Base-by-base conservation (phyloP, 2,329 filamentous ascomycete genomes). In the Coleophoma crateriformis region DNA sequence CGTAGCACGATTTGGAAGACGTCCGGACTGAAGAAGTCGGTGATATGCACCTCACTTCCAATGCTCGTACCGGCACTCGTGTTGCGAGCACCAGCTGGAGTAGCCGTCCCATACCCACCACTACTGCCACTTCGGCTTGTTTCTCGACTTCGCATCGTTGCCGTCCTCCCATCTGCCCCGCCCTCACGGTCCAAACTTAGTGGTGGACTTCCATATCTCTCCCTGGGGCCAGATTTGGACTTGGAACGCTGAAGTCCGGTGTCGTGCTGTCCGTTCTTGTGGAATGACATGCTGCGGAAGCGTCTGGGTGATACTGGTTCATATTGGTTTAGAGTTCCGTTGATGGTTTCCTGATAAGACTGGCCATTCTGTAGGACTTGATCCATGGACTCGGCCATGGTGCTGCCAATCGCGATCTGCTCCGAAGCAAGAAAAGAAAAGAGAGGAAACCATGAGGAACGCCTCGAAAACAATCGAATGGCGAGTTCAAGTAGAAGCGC, bases 1-100 rank as follows among this genome's bases (percentile, higher is more conserved):
- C 71, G 68, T 44, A 81, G 67, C 1, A 75, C 74, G 54, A 75
- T 64, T 42, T 73, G 70, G 49, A 81, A 75, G 20, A 76, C 70
- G 22, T 78, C 74, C 4, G 66, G 63, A 19, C 73, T 71, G 47
- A 78, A 71, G 52, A 81, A 75, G 46, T 78, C 71, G 0, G 72
- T 67, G 34, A 73, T 49, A 40, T 46, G 55, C 15, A 15, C 42
- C 35, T 38, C 33, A 39, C 38, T 47, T 38, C 37, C 45, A 19
- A 19, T 19, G 33, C 19, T 44, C 11, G 20, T 46, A 46, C 20
- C 32, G 7, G 35, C 27, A 35, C 20, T 47, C 13, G 35, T n/a
- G 35, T n/a, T 13, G 12, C 6, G 7, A 38, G 15, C 12, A 17
- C 40, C 17, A 20, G 19, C 12, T 33, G 4, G 17, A 32, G n/a